Base-by-base conservation (phyloP, 768 basidiomycete species). In the Solioccasus polychromus region DNA sequence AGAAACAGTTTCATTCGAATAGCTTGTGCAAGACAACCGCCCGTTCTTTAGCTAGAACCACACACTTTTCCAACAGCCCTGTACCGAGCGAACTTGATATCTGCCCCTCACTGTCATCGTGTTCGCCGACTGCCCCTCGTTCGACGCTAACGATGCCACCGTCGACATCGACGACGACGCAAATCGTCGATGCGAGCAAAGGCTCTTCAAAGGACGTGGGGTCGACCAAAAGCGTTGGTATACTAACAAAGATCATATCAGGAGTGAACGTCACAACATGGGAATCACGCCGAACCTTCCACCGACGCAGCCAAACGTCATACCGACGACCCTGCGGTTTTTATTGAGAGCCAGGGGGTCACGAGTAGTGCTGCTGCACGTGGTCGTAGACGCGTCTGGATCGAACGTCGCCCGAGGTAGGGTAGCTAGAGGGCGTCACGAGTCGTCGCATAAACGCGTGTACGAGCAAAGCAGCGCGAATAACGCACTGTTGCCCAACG, bases 151-250 rank as follows among this genome's bases (percentile, higher is more conserved):
- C 37, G 14, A 63, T 23, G 8, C 50, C 57, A 17, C 61, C 62
- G 8, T 53, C 42, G 15, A n/a, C 72, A 47, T 80, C 79, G 5
- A 89, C 50, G 1, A 85, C 68, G 26, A 93, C 63, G 2, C 82
- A 80, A 44, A 92, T 59, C 0, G 77, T 75, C 0, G 89, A 83
- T 12, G 87, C 81, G 42, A 93, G 77, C 7, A 96, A 73, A 0
- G 90, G 87, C 53, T 92, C 86, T 68, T 98, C 95, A 63, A 95
- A 96, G 1, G 91, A 74, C 0, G 91, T 87, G 1, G 92, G 89
- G 65, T 98, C 95, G 0, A 83, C 73, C 4, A 97, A 69, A 9
- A 94, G 62, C 20, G 78, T 71, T 39, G 77, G 76, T 25, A 43
- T 51, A 20, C 54, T 59, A 17, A 19, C 6, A 35, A 24, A n/a